Conservation (phyloP, 257 asterid species). For the Petrea volubilis region DNA sequence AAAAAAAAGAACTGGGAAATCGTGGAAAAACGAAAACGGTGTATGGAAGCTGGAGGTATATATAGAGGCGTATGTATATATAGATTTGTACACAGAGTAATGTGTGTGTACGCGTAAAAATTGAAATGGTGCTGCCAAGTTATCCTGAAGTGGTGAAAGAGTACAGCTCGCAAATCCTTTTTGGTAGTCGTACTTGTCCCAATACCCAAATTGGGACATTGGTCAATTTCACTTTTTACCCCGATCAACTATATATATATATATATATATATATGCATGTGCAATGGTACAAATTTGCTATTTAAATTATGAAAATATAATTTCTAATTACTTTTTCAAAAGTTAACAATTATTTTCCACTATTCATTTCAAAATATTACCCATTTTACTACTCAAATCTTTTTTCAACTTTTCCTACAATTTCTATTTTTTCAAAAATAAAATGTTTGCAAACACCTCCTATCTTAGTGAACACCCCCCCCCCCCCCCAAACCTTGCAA, state of each 20-base stretch:
- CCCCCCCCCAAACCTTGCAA: no score
- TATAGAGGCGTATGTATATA: conserved; percentile 29
- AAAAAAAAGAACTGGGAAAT: no score
- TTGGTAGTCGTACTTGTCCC: conserved; percentile 27
- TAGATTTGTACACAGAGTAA: conserved; percentile 25
- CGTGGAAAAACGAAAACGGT: conserved; percentile 26
- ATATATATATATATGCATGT: no score
- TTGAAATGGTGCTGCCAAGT: conserved; percentile 19
- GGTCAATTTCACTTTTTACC: conserved; percentile 22
- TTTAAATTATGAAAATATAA: no score
- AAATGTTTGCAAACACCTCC: no score
- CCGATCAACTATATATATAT: not conserved
- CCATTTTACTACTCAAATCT: no score
- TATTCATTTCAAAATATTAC: no score
- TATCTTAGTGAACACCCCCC: no score
- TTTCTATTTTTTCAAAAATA: no score
- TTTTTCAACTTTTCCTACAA: no score
- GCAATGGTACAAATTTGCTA: no score
- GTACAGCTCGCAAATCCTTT: conserved; percentile 32
- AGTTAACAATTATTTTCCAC: no score
- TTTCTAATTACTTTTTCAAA: not conserved
- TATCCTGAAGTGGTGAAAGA: conserved; percentile 29
- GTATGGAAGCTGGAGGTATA: conserved; percentile 25
- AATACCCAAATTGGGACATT: conserved; percentile 21
- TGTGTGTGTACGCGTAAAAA: conserved; percentile 18